Conservation (phyloP, 352 stramenopile genomes). For the Phytophthora boehmeriae region DNA sequence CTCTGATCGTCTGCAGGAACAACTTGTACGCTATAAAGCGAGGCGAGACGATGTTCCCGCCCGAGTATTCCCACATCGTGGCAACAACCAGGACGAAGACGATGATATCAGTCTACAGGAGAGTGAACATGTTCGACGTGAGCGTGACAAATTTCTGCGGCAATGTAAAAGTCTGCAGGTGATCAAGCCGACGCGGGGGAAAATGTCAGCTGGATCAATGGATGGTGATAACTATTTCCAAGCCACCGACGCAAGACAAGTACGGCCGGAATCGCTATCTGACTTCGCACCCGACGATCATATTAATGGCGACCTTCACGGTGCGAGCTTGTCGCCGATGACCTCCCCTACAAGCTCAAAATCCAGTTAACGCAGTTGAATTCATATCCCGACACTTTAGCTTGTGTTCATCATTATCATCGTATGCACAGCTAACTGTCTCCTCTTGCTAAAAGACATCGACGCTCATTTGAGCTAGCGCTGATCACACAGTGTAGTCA, state of each 20-base stretch:
- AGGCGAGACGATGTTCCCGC: constrained; percentile 25
- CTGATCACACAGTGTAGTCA: constrained; percentile 8
- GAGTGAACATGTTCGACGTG: constrained; percentile 4
- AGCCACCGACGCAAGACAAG: neutral
- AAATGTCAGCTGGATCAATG: neutral
- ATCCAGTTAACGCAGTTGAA: neutral
- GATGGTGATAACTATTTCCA: neutral
- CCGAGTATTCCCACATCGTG: constrained; percentile 10
- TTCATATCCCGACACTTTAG: neutral
- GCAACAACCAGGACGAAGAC: constrained; percentile 10
- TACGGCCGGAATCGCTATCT: neutral
- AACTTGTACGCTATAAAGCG: constrained; percentile 33
- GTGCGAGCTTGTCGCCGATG: neutral
- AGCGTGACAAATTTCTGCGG: constrained; percentile 25
- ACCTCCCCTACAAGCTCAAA: constrained; percentile 4
- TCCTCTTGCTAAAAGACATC: too few species aligned
- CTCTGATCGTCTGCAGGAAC: constrained; percentile 33
- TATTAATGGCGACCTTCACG: constrained; percentile 1
- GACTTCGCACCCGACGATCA: constrained; percentile 2
- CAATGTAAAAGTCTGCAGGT: constrained; percentile 15
- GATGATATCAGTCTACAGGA: constrained; percentile 2
- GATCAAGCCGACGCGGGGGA: neutral
- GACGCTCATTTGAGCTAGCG: too few species aligned
- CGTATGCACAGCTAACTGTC: too few species aligned
- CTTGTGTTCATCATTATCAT: neutral